A percentile compares a stretch with the other conserved stretches of the same genome.
phyloP scores from a whole-genome alignment of 2,329 filamentous ascomycete genomes.

The Cladosporium halotolerans region DNA sequence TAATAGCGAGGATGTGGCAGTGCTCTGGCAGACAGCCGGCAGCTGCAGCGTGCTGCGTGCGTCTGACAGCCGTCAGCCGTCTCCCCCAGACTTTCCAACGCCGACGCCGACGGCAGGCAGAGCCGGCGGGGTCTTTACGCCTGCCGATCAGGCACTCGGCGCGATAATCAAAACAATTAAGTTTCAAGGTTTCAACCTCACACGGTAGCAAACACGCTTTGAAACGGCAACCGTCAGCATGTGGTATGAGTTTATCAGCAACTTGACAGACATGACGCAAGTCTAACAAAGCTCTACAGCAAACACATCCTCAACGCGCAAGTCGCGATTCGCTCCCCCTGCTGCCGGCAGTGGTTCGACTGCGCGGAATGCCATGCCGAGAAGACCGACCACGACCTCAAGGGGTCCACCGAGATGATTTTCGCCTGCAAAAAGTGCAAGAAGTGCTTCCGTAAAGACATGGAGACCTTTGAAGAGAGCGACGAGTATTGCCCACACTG shows the following conservation, averaged over 20 bases:
- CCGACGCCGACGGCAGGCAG: too few species aligned
- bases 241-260: background rate
- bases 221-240: background rate
- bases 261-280: background rate
- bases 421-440: constrained; percentile 99
- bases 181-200: too few species aligned
- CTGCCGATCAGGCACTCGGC: too few species aligned
- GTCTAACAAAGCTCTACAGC: constrained; percentile 43
- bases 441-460: constrained; percentile 95
- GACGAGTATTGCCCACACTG: constrained; percentile 99
- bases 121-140: too few species aligned
- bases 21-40: too few species aligned
- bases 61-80: too few species aligned
- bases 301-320: constrained; percentile 98
- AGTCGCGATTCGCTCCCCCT: constrained; percentile 89
- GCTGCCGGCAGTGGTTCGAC: constrained; percentile 98
- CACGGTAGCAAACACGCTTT: too few species aligned
- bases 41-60: too few species aligned
- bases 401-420: constrained; percentile 72
- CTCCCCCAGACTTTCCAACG: too few species aligned
- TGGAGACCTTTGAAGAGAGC: constrained; percentile 84
- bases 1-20: too few species aligned
- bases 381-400: constrained; percentile 60
- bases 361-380: constrained; percentile 92
- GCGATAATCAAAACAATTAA: too few species aligned